phyloP scores from a whole-genome alignment of 1,284 basidiomycete species.

The Hymenochaete sp. region DNA sequence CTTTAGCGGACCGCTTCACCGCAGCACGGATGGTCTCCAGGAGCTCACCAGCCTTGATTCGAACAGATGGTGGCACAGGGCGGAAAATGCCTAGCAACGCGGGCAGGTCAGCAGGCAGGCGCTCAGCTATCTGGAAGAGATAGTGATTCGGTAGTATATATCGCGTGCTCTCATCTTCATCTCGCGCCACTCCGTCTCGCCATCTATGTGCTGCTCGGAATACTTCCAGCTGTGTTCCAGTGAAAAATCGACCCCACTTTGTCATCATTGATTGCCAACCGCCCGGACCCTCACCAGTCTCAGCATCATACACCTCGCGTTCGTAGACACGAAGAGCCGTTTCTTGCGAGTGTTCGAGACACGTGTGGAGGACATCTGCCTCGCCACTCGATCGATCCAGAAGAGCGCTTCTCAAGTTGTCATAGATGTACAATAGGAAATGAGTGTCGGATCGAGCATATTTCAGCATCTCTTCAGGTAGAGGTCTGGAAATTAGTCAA shows the following conservation, averaged over 20 bases:
- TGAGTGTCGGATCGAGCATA: constrained; percentile 97
- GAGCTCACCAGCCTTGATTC: constrained; percentile 52
- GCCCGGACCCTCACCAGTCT: constrained; percentile 51
- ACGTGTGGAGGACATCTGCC: constrained; percentile 40
- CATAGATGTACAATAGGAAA: constrained; percentile 89
- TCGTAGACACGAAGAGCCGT: constrained; percentile 66
- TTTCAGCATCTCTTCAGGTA: constrained; percentile 81
- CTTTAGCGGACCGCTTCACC: constrained; percentile 29
- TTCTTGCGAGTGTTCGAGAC: constrained; percentile 59
- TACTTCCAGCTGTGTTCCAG: constrained; percentile 44
- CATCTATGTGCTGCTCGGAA: constrained; percentile 75
- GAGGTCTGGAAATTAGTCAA: constrained; percentile 43
- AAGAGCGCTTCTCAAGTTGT: constrained; percentile 83
- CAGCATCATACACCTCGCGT: constrained; percentile 59
- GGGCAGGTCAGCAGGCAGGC: constrained; percentile 52
- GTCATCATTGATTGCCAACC: constrained; percentile 75
- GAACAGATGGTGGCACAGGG: constrained; percentile 51
- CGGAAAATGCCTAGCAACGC: constrained; percentile 48
- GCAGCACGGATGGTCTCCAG: constrained; percentile 49
- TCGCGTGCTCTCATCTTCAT: constrained; percentile 82
- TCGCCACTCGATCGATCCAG: constrained; percentile 45
- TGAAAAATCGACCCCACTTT: constrained; percentile 63
- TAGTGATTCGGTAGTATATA: constrained; percentile 69
- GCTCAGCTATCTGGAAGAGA: constrained; percentile 61
- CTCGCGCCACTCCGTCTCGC: constrained; percentile 76